Base-by-base conservation (phyloP, 495 filamentous ascomycete species). In the Hypoxylon perforatum region DNA sequence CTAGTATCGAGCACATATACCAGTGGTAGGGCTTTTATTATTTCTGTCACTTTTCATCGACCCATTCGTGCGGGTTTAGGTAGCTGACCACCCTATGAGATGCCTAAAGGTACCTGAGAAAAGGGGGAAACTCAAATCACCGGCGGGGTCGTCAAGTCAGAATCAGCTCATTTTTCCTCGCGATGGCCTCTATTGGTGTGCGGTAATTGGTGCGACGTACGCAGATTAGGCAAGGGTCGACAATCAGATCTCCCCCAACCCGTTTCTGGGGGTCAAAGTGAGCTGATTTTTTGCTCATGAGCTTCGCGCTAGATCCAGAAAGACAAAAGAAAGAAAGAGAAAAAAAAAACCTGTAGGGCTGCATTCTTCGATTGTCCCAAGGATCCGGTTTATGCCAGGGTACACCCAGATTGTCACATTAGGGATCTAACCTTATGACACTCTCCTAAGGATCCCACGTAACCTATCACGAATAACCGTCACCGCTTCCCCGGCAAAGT, bases 91-190 rank as follows among this genome's bases (percentile, higher is more conserved):
- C 53, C 53, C 19, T 17, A 47, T 36, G 14, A 42, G 4, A 42
- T 53, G 55, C 59, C 52, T 64, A 56, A 64, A 64, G 51, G 49
- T 55, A 68, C 65, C 59, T 59, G 60, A 68, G 41, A 53, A 57
- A 33, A 55, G 47, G 17, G 47, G 17, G 17, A 35, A 62, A 54
- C 53, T 68, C 65, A 55, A 68, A 64, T 51, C 51, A 64, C 48
- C 66, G 50, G 45, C 66, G 66, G 66, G 66, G 66, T 64, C 45
- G 19, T 69, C 55, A 57, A 69, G 66, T 60, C 42, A 69, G 61
- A 69, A 69, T 69, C 66, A 64, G 66, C 61, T 69, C 66, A 69
- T 53, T 64, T 60, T 62, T 23, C 57, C 66, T 63, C 61, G 44
- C 45, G 66, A 69, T 69, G 39, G 56, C 66, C 42, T 69, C 66